Evolutionary conservation across 371 early-diverging fungal genomes (phyloP), one percentile per base, ranked within the genome.

Genomic region (Saksenaea oblongispora): DNA sequence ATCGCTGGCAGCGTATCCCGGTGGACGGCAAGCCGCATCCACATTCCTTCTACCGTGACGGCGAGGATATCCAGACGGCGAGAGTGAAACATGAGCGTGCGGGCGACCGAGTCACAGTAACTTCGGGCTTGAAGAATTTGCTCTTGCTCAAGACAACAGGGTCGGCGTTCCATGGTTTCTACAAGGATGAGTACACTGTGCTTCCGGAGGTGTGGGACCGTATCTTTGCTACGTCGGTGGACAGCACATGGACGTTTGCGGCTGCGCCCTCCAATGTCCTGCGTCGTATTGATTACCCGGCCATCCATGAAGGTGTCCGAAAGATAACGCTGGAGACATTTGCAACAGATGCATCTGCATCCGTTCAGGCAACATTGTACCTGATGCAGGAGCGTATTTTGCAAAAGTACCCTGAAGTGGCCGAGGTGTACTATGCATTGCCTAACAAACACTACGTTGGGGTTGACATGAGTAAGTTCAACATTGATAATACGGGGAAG

Each of bases 391-490:
- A 87, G 57, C 78, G 70, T 65, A 86, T 84, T 57, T 74, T 93
- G 67, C 79, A 79, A 58, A 78, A 79, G 57, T 87, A 75, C 79
- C 83, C 84, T 42, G 81, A 79, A 42, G 73, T 93, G 54, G 84
- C 79, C 26, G 87, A 89, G 59, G 78, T 92, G 62, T 82, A 82
- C 62, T 91, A 91, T 69, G 84, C 90, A 56, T 82, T 94, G 55
- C 94, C 94, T 75, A 94, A 94, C 83, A 90, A 88, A 75, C 94
- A 94, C 73, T 87, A 87, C 72, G 91, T 93, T 69, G 87, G 87
- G 39, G 83, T 91, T 56, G 91, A 94, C 64, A 61, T 94, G 81
- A 73, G 70, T 69, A 85, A 87, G 78, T 85, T 93, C 75, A 90
- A 90, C 58, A 83, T 91, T 63, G 82, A 87, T 70, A 93, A 93